These are phyloP conservation scores for Trypanosoma lewisi DNA, from an alignment of 208 protist genomes.

Conservation along the genomic window DNA sequence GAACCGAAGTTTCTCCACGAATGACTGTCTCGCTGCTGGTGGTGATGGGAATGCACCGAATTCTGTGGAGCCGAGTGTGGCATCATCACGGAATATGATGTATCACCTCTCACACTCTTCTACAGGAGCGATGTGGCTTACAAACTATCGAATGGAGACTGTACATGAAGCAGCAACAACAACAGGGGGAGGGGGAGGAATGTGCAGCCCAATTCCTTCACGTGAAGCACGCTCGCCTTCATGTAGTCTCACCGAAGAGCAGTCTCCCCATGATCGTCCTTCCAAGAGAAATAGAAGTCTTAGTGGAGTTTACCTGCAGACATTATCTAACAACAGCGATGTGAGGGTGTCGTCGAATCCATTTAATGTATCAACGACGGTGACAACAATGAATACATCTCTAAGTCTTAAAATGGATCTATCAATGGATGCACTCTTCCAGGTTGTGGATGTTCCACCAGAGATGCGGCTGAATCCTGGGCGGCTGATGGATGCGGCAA, in stretches of 20 bases:
- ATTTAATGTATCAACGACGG: not conserved
- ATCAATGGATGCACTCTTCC: not conserved
- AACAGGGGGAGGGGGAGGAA: not conserved
- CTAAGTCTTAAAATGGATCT: not conserved
- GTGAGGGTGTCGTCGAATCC: not conserved
- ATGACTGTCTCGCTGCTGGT: too few species aligned
- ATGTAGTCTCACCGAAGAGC: not conserved
- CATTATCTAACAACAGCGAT: not conserved
- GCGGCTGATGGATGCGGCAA: slow-evolving; percentile 7
- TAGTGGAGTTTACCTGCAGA: not conserved
- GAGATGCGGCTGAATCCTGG: not conserved
- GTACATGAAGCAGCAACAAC: not conserved
- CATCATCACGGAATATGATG: not conserved
- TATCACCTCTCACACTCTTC: not conserved
- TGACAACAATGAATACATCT: not conserved
- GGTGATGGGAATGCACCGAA: too few species aligned
- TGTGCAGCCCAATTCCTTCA: too few species aligned
- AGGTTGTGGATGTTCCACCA: slow-evolving; percentile 1
- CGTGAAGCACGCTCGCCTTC: not conserved
- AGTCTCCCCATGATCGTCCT: not conserved
- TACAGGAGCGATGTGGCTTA: not conserved
- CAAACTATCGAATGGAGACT: not conserved
- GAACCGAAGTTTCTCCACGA: too few species aligned
- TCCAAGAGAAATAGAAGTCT: not conserved
- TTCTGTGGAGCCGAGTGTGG: not conserved